Evolutionary conservation across 106 monocot genomes (phyloP).

Genomic region (Chionographis japonica): DNA sequence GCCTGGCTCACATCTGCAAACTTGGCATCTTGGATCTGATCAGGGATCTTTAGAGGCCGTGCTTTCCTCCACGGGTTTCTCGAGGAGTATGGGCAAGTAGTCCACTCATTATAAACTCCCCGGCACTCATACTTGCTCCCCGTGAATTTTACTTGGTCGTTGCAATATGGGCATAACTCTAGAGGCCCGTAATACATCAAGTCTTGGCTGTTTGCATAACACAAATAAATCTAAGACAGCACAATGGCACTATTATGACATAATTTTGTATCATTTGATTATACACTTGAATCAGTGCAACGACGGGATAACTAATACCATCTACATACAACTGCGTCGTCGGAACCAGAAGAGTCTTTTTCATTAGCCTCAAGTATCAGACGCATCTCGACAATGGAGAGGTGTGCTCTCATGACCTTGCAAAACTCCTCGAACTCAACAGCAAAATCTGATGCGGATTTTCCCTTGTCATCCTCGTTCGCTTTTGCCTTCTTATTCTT

Average conservation of each 20-base stretch:
- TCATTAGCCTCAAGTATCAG: conserved; percentile 58
- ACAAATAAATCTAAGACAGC: background rate
- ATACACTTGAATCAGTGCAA: too few species aligned
- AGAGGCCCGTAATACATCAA: conserved; percentile 69
- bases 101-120: conserved; percentile 59
- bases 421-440: conserved; percentile 70
- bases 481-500: conserved; percentile 58
- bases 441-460: conserved; percentile 2
- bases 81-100: conserved; percentile 36
- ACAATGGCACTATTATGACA: background rate
- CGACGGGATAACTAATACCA: conserved; percentile 19
- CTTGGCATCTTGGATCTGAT: conserved; percentile 33
- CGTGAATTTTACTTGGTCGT: conserved; percentile 38
- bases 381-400: conserved; percentile 53
- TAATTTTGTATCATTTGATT: too few species aligned
- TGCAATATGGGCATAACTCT: conserved; percentile 50
- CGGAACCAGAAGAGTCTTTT: conserved; percentile 60
- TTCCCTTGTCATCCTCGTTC: conserved; percentile 10
- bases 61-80: conserved; percentile 37
- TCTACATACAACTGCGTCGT: conserved; percentile 37
- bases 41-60: conserved; percentile 40
- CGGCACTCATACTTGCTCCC: conserved; percentile 53
- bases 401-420: conserved; percentile 40
- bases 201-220: conserved; percentile 44
- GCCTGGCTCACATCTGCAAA: conserved; percentile 31